Evolutionary conservation across 148 eudicot species (phyloP).

Genomic region (Nyssa sinensis): DNA sequence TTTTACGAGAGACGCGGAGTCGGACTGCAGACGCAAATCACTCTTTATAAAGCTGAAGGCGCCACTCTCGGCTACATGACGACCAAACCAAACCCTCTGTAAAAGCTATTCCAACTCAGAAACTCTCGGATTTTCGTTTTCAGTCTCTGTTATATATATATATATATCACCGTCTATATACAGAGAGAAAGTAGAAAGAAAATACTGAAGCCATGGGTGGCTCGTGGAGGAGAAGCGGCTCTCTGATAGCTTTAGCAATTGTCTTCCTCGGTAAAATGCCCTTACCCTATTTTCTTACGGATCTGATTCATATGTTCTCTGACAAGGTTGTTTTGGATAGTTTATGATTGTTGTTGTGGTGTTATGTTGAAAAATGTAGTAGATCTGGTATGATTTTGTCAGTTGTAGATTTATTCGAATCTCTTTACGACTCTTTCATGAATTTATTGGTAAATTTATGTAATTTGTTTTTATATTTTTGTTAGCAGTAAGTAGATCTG

Average conservation of each 20-base stretch:
- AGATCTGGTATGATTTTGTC: no score
- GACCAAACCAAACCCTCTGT: background rate
- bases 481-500: background rate
- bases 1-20: background rate
- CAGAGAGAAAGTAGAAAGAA: slow-evolving; percentile 1
- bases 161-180: background rate
- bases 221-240: slow-evolving; percentile 21
- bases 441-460: background rate
- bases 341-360: no score
- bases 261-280: slow-evolving; percentile 21
- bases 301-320: slow-evolving; percentile 6
- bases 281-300: background rate
- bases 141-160: background rate
- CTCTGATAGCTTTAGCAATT: slow-evolving; percentile 19
- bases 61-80: background rate
- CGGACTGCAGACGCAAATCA: background rate
- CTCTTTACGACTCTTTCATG: background rate
- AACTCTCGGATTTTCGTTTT: background rate
- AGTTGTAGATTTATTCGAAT: background rate
- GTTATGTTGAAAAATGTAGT: no score
- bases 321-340: no score
- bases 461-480: background rate
- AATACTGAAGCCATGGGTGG: slow-evolving; percentile 20
- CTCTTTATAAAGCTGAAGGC: background rate
- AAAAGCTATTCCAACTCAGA: background rate